These are phyloP conservation scores for Cyclanthera cordifolia DNA, from an alignment of 306 rosid species.

Conservation along the genomic window DNA sequence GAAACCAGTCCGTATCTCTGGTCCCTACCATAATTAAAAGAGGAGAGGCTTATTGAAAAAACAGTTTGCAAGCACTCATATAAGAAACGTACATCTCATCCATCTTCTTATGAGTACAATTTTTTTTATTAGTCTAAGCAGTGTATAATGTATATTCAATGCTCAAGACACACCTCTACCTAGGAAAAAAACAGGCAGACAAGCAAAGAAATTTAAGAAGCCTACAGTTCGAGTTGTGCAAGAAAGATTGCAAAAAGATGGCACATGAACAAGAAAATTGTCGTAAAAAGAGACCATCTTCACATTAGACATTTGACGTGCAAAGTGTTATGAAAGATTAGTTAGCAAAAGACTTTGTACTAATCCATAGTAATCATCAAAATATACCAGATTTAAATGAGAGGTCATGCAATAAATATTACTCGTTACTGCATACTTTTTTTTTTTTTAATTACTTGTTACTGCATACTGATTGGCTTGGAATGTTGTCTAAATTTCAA, in stretches of 20 bases:
- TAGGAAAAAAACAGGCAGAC: not conserved
- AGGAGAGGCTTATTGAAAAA: not conserved
- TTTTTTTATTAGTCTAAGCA: not conserved
- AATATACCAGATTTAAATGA: not conserved
- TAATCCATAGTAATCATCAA: not conserved
- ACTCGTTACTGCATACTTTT: not conserved
- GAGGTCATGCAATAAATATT: not conserved
- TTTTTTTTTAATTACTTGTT: too few relatives aligned
- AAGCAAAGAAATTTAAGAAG: not conserved
- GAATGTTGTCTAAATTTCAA: not conserved
- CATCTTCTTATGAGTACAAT: not conserved
- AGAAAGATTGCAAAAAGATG: not conserved
- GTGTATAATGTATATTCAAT: not conserved
- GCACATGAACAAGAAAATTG: not conserved
- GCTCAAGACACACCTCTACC: not conserved
- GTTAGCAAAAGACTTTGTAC: not conserved
- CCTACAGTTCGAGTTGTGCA: not conserved
- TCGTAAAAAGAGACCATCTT: not conserved
- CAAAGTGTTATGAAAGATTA: not conserved
- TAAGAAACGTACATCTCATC: not conserved
- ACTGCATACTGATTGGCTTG: not conserved
- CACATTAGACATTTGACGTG: not conserved
- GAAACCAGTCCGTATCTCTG: conserved; percentile 94
- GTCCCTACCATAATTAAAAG: conserved; percentile 44
- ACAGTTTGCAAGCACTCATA: not conserved